Evolutionary conservation across 2,329 filamentous ascomycete genomes (phyloP).

Genomic region (Fusarium annulatum): DNA sequence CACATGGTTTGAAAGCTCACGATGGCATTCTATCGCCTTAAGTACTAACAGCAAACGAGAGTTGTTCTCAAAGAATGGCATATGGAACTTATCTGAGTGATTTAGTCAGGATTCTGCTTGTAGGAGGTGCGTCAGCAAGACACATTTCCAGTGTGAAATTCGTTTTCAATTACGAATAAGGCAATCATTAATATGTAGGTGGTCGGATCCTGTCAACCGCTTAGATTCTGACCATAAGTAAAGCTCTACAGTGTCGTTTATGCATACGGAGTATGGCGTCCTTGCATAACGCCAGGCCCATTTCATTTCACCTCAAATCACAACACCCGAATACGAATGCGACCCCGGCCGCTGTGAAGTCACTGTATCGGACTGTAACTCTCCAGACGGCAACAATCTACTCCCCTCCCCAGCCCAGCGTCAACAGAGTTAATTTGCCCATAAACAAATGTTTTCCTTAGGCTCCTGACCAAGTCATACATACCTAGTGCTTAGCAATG

Average conservation of each 20-base stretch:
- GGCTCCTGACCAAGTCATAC: too few relatives aligned
- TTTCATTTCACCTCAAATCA: background rate
- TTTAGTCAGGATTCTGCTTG: background rate
- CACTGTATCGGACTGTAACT: background rate
- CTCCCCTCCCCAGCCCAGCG: background rate
- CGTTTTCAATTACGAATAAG: background rate
- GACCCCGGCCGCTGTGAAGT: background rate
- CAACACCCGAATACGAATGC: constrained; percentile 26
- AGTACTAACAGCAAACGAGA: background rate
- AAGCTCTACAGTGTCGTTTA: background rate
- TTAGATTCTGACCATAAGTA: background rate
- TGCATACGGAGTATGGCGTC: background rate
- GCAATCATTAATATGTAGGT: background rate
- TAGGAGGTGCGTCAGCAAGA: background rate
- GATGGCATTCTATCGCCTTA: background rate
- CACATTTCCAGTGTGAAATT: background rate
- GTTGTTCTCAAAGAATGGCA: background rate
- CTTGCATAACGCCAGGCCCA: constrained; percentile 4
- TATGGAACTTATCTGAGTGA: background rate
- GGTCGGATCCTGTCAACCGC: background rate
- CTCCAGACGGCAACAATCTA: background rate
- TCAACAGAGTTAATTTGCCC: background rate
- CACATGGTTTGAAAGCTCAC: background rate
- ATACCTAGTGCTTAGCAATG: background rate
- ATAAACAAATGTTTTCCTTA: background rate